Base-by-base conservation (phyloP, 192 early-diverging fungal genomes). In the Backusella liffmaniae region DNA sequence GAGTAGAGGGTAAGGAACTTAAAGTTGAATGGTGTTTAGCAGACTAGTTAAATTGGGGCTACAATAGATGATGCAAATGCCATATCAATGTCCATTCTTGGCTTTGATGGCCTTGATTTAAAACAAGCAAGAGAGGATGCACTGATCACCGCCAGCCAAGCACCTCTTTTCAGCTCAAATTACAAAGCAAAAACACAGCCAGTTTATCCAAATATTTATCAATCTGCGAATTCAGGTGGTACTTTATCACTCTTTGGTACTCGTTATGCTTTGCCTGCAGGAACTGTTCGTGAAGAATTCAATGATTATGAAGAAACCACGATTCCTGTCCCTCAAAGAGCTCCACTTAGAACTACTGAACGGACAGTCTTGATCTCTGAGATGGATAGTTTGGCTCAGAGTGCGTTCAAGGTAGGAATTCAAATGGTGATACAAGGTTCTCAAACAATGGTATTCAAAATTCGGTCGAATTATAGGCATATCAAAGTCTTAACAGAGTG, bases 281-380 rank as follows among this genome's bases (percentile, higher is more conserved):
- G 96, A 8, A 93, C 93, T 1, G 77, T 72, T 10, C 90, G 94
- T 66, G 83, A 90, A 13, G 95, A 98, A 74, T 82, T 84, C 66
- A 84, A 91, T 79, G 91, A 96, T 77, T 94, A 95, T 75, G 96
- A 99, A 74, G 95, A 97, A 84, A 92, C 98, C 34, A 90, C 85
- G 0, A 96, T 99, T 67, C 98, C 98, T 0, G 85, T 94, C 8
- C 80, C 94, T 1, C 85, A 86, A 49, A 84, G 87, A 29, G 92
- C 94, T 1, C 90, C 92, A 16, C 79, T 85, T 1, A 90, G 91
- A 12, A 71, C 83, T 0, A 84, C 84, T 0, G 95, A 99, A 83
- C 79, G 83, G 46, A 77, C 87, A 5, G 84, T 98, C 12, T 69
- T 71, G 4, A 88, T 99, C 10, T 83, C 76, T 6, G 86, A 89